Evolutionary conservation across 495 filamentous ascomycete species (phyloP).

Genomic region (Hyaloscypha hepaticicola): DNA sequence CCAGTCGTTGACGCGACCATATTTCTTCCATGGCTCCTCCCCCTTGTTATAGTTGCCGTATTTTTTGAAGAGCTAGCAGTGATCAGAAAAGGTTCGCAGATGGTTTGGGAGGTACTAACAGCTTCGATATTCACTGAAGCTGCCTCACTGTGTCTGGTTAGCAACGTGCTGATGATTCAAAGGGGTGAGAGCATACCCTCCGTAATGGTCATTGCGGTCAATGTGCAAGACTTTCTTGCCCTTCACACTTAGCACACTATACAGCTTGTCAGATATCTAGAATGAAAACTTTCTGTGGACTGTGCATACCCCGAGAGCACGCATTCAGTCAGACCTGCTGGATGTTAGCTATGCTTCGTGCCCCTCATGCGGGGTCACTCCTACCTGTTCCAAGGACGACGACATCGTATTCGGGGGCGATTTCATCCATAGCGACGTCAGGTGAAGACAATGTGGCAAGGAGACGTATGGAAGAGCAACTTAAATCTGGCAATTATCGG

Average conservation of each 20-base stretch:
- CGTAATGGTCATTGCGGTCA: constrained; percentile 98
- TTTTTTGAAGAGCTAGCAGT: constrained; percentile 81
- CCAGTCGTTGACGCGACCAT: constrained; percentile 96
- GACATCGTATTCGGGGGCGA: constrained; percentile 95
- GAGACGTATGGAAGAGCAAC: constrained; percentile 12
- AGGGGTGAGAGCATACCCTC: constrained; percentile 65
- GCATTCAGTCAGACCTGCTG: constrained; percentile 90
- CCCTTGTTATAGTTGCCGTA: constrained; percentile 78
- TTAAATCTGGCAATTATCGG: constrained; percentile 24
- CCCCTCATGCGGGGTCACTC: constrained; percentile 41
- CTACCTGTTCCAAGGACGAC: constrained; percentile 95
- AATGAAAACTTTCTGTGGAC: background rate
- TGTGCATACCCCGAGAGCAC: constrained; percentile 84
- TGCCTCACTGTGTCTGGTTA: constrained; percentile 63
- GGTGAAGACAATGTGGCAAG: constrained; percentile 4
- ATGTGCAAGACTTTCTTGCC: constrained; percentile 99
- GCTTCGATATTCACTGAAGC: constrained; percentile 93
- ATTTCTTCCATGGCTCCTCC: constrained; percentile 96
- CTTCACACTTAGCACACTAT: constrained; percentile 93
- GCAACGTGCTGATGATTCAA: constrained; percentile 11
- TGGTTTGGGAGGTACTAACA: constrained; percentile 47
- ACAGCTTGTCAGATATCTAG: constrained; percentile 18
- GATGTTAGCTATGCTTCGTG: constrained; percentile 23
- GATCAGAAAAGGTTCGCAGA: constrained; percentile 28
- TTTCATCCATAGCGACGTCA: constrained; percentile 75